Percentiles rank a stretch among this genome's conserved stretches.
These are phyloP conservation scores for Tricholoma terreum DNA, from an alignment of 768 basidiomycete genomes.

Conservation along the genomic window DNA sequence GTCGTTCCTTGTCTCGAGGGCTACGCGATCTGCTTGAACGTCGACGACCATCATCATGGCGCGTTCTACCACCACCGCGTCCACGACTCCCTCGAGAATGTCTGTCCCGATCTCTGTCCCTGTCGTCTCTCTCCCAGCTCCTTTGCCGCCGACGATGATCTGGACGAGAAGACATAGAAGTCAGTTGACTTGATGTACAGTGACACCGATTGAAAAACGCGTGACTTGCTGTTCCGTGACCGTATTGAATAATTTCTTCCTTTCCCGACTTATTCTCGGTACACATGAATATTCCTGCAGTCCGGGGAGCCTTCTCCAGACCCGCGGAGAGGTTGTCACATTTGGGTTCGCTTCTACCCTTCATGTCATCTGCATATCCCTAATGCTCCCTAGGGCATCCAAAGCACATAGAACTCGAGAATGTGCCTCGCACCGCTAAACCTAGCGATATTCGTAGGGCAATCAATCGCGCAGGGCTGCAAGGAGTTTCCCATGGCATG, in stretches of 20 bases:
- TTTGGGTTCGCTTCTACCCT: neutral
- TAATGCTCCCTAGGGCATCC: conserved; percentile 17
- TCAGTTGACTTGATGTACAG: no score
- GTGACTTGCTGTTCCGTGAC: conserved; percentile 10
- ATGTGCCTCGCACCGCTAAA: conserved; percentile 50
- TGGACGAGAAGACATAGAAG: conserved; percentile 53
- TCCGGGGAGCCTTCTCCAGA: neutral
- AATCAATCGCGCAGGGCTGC: conserved; percentile 37
- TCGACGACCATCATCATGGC: conserved; percentile 42
- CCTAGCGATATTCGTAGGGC: conserved; percentile 53
- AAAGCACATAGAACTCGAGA: conserved; percentile 45
- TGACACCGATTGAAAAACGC: conserved; percentile 9
- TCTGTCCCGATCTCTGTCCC: conserved; percentile 42
- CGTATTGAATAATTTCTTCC: neutral
- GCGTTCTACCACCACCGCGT: conserved; percentile 29
- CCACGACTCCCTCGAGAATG: conserved; percentile 37
- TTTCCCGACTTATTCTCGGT: neutral
- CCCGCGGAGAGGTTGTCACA: neutral
- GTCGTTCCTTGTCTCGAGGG: conserved; percentile 42
- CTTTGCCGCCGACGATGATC: conserved; percentile 58
- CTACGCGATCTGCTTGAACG: conserved; percentile 51
- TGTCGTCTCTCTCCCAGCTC: conserved; percentile 62
- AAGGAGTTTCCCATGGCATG: conserved; percentile 47
- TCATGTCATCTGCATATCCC: no score
- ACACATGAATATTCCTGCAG: neutral